phyloP scores from a whole-genome alignment of 164 flowering plant species.

The Macadamia integrifolia region DNA sequence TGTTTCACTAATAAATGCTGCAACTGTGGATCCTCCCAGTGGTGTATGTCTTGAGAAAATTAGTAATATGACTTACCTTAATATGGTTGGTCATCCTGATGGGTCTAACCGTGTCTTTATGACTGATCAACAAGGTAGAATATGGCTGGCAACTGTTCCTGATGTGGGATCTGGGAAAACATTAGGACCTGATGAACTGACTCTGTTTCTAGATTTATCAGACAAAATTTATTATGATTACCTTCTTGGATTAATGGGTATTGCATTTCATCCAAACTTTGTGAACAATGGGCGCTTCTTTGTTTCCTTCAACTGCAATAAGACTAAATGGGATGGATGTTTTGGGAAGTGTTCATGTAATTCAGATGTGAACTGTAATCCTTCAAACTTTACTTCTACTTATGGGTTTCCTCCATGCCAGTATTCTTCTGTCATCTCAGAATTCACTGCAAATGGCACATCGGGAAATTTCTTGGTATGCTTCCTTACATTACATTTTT shows the following conservation, averaged over 20 bases:
- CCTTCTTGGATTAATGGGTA: slow-evolving; percentile 72
- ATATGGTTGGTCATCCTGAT: slow-evolving; percentile 87
- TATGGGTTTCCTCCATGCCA: slow-evolving; percentile 75
- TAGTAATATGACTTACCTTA: slow-evolving; percentile 67
- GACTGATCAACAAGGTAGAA: slow-evolving; percentile 62
- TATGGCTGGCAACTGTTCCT: slow-evolving; percentile 80
- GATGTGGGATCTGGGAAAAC: slow-evolving; percentile 52
- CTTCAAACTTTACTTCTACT: slow-evolving; percentile 51
- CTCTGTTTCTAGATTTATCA: slow-evolving; percentile 72
- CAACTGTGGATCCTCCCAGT: slow-evolving; percentile 32
- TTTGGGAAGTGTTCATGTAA: slow-evolving; percentile 86
- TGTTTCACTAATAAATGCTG: slow-evolving; percentile 35
- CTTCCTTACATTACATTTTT: slow-evolving; percentile 1
- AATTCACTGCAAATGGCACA: slow-evolving; percentile 60
- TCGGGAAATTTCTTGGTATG: slow-evolving; percentile 52
- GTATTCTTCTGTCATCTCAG: slow-evolving; percentile 67
- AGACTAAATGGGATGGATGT: slow-evolving; percentile 58
- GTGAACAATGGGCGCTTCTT: slow-evolving; percentile 71
- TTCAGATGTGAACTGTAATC: slow-evolving; percentile 82
- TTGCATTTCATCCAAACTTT: slow-evolving; percentile 89
- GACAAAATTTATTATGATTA: slow-evolving; percentile 72
- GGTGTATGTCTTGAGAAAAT: slow-evolving; percentile 88
- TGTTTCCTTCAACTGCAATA: slow-evolving; percentile 83
- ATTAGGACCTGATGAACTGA: slow-evolving; percentile 49
- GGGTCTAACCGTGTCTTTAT: slow-evolving; percentile 83